Base-by-base conservation (phyloP, 2,329 filamentous ascomycete species). In the Aspergillus sclerotialis region DNA sequence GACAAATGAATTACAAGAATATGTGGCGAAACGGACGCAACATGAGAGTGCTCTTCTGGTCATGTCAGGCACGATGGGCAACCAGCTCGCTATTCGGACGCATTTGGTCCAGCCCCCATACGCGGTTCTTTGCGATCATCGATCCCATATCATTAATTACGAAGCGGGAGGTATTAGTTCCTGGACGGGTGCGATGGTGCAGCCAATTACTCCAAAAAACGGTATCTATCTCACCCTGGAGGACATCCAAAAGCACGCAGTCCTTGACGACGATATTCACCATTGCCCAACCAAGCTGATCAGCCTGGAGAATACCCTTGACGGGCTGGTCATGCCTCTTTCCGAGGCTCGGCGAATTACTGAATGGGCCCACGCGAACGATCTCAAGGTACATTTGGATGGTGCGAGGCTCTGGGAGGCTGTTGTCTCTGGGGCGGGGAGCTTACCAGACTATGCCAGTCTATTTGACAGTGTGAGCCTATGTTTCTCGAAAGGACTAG, bases 1-100 rank as follows among this genome's bases (percentile, higher is more conserved):
- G 0, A 95, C 90, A 1, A 78, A 74, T 32, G 71, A 75, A 15
- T 76, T 96, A 26, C 84, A 95, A 59, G 64, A 72, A 29, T 80
- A 84, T 56, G 72, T 93, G 28, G 85, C 87, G 12, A 56, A 72
- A 19, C 72, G 93, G 3, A 76, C 85, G 1, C 78, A 78, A 46
- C 88, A 93, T 49, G 81, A 88, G 50, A 78, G 78, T 6, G 83
- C 76, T 0, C 69, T 95, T 4, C 80, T 94, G 35, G 85, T 94
- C 36, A 71, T 93, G 39, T 92, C 85, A 0, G 90, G 90, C 3
- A 94, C 89, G 4, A 94, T 94, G 88, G 88, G 87, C 26, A 95
- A 95, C 63, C 88, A 94, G 58, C 69, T 95, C 12, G 81, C 83
- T 0, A 72, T 94, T 27, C 78, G 89, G 25, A 74, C 84, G 2